Base-by-base conservation (phyloP, 1,284 basidiomycete genomes). In the Porodaedalea pini region DNA sequence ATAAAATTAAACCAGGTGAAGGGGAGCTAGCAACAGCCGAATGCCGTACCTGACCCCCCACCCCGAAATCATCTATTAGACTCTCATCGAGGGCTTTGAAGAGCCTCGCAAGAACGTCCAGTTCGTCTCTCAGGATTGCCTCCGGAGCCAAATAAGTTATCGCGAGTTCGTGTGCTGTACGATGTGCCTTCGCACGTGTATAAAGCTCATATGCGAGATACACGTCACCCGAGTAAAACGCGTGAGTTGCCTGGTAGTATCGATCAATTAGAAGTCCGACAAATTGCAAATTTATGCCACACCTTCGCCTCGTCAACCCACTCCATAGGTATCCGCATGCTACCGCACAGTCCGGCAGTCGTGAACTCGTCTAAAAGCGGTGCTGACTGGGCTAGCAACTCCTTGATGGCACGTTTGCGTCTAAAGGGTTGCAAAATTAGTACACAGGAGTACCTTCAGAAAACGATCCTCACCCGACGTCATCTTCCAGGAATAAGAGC, bases 221-320 rank as follows among this genome's bases (percentile, higher is more conserved):
- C 1, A 88, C 68, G 43, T 90, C 76, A 55, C 86, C 84, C 45
- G 75, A 70, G 61, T 83, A 78, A 31, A 87, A 76, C 1, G 86
- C 82, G 63, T 82, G 72, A 40, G 83, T 78, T 10, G 89, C 92
- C 90, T 92, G 62, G 2, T 39, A 29, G 23, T 39, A 57, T 19
- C 37, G 7, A 36, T 54, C 54, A 54, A 25, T 19, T 15, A 25
- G 15, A 45, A 19, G 7, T 15, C 8, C 6, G 32, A 47, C 67
- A 56, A 60, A 51, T 8, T 59, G 39, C 47, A 36, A 39, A 49
- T 21, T 32, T 19, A 10, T 21, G 47, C 62, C 69, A 36, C 58
- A 93, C 92, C 78, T 90, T 88, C 7, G 94, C 91, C 68, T 94
- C 90, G 58, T 89, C 82, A 25, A 98, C 78, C 96, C 96, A 99